Evolutionary conservation across 2,329 filamentous ascomycete genomes (phyloP).

Genomic region (Aspergillus ochraceus): DNA sequence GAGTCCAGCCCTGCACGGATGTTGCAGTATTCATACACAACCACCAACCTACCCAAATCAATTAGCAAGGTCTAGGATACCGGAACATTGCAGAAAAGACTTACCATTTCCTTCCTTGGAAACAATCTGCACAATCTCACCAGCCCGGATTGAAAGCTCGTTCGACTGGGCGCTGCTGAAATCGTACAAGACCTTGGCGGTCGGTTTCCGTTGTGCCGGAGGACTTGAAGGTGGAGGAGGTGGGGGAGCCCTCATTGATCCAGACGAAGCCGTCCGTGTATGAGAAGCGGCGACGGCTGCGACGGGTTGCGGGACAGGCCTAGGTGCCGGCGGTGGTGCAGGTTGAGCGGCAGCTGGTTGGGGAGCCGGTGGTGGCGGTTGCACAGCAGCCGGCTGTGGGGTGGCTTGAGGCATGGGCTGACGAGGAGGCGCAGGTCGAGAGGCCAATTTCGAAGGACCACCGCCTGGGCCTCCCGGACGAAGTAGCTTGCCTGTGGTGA

Average conservation of each 20-base stretch:
- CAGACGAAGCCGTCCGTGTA: conserved; percentile 53
- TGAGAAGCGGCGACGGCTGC: conserved; percentile 40
- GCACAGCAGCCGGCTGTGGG: conserved; percentile 30
- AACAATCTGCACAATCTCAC: conserved; percentile 83
- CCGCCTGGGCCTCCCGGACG: conserved; percentile 85
- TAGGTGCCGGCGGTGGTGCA: conserved; percentile 35
- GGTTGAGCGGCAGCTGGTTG: conserved; percentile 28
- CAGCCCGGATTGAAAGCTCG: conserved; percentile 76
- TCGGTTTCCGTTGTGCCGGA: conserved; percentile 65
- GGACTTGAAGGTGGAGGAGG: conserved; percentile 66
- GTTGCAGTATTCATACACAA: conserved; percentile 72
- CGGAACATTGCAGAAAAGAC: conserved; percentile 30
- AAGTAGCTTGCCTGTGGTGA: conserved; percentile 90
- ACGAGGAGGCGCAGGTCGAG: conserved; percentile 37
- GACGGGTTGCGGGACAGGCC: conserved; percentile 50
- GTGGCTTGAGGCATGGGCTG: conserved; percentile 37
- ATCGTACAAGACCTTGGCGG: conserved; percentile 88
- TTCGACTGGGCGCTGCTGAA: conserved; percentile 83
- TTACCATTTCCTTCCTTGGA: conserved; percentile 93
- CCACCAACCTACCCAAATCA: conserved; percentile 76
- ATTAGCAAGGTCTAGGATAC: not conserved
- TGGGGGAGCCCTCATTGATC: conserved; percentile 65
- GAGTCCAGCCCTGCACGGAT: conserved; percentile 85
- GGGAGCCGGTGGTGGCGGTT: conserved; percentile 28
- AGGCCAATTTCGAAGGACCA: conserved; percentile 69